phyloP scores from a whole-genome alignment of 345 rosid genomes.

The Ceriops tagal region DNA sequence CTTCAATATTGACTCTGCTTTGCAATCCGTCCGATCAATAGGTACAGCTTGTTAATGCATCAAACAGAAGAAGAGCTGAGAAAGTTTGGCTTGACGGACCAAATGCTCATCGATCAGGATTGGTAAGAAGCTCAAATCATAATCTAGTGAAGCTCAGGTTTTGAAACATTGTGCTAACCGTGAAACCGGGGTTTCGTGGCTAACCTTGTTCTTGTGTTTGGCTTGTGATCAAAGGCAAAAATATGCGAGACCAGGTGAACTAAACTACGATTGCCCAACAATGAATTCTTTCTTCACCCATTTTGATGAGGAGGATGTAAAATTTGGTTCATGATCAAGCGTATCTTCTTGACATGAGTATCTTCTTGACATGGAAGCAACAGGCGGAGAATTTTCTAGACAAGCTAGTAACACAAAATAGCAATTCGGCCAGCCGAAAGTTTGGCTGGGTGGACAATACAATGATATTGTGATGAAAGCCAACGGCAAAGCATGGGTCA shows the following conservation, averaged over 20 bases:
- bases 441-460: no score
- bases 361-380: not conserved
- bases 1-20: not conserved
- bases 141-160: not conserved
- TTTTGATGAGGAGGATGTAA: conserved; percentile 18
- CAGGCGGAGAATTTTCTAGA: no score
- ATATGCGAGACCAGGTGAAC: conserved; percentile 41
- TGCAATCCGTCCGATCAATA: conserved; percentile 2
- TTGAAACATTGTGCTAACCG: not conserved
- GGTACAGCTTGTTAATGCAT: conserved; percentile 49
- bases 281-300: conserved; percentile 56
- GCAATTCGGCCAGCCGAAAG: no score
- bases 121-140: conserved; percentile 32
- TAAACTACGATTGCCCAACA: conserved; percentile 45
- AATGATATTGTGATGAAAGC: no score
- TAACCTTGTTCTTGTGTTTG: conserved; percentile 1
- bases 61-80: conserved; percentile 49
- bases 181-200: not conserved
- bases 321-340: not conserved
- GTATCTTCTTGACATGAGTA: no score
- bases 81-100: conserved; percentile 50
- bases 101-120: conserved; percentile 60
- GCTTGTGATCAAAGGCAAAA: conserved; percentile 41
- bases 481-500: no score
- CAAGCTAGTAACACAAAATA: no score